Evolutionary conservation across 805 yeast species (phyloP), one percentile per base, ranked within the genome.

Genomic region (Lachancea nothofagi): DNA sequence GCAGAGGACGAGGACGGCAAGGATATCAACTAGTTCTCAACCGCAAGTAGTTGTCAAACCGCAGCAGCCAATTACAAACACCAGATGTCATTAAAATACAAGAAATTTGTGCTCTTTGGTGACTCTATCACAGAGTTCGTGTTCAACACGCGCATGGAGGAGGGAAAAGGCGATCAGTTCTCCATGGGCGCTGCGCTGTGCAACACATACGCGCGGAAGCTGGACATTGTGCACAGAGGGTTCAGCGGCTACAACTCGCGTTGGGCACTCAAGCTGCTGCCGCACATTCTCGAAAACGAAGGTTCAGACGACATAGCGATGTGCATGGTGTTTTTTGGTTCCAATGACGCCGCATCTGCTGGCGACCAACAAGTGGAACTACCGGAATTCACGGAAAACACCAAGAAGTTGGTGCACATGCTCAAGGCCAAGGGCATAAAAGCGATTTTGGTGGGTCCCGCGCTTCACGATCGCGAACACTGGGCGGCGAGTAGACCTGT

Each of bases 221-320:
- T 85, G 33, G 90, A 85, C 47, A 65, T 89, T 2, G 53, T 87
- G 1, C 78, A 75, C 29, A 66, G 95, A 43, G 97, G 97, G 0
- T 85, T 66, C 52, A 55, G 77, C 1, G 96, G 97, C 0, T 88
- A 84, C 64, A 84, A 72, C 49, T 63, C 88, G 0, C 72, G 76
- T 25, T 79, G 79, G 62, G 87, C 75, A 0, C 52, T 66, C 7
- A 60, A 67, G 33, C 49, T 84, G 4, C 50, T 74, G 4, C 74
- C 75, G n/a, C 61, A 66, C 29, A 62, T 81, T 9, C 59, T 86
- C 24, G 65, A 70, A 17, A 51, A 59, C 3, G 84, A 78, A 45
- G 61, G 73, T 33, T 66, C 59, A 1, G 23, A 27, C 17, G 64
- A 51, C 5, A 62, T 76, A 36, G 61, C 47, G 2, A 47, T 70